These are phyloP conservation scores for Jaltomata sinuosa DNA, from an alignment of 257 asterid genomes.

Conservation along the genomic window DNA sequence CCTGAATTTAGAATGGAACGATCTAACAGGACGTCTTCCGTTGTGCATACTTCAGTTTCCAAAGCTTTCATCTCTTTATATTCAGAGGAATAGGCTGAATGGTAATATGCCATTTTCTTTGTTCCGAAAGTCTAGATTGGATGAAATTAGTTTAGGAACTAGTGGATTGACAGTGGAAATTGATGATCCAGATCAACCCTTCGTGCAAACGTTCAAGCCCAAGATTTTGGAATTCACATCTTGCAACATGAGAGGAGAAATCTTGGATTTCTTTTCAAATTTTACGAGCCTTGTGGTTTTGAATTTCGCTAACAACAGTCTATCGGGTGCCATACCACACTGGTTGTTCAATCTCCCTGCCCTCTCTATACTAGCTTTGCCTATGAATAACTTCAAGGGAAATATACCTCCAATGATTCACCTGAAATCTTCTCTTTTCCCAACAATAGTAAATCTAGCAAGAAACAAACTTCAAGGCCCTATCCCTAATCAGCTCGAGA, in stretches of 20 bases:
- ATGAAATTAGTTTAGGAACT: not conserved
- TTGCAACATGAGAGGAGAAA: not conserved
- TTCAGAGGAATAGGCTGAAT: not conserved
- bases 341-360: slow-evolving; percentile 11
- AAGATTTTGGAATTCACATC: not conserved
- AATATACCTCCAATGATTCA: slow-evolving; percentile 2
- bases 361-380: not conserved
- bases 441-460: not conserved
- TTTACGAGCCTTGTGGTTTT: not conserved
- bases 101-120: slow-evolving; percentile 1
- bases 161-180: not conserved
- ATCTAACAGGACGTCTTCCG: not conserved
- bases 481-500: not conserved
- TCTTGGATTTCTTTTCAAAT: not conserved
- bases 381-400: slow-evolving; percentile 4
- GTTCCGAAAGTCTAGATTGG: not conserved
- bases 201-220: not conserved
- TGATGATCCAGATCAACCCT: not conserved
- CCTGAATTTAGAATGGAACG: not conserved
- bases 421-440: slow-evolving; percentile 1
- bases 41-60: slow-evolving; percentile 2
- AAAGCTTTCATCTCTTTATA: not conserved
- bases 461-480: slow-evolving; percentile 2
- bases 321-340: not conserved
- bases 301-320: not conserved